These are phyloP conservation scores for Starmera caribaea DNA, from an alignment of 805 yeast genomes.

Conservation along the genomic window DNA sequence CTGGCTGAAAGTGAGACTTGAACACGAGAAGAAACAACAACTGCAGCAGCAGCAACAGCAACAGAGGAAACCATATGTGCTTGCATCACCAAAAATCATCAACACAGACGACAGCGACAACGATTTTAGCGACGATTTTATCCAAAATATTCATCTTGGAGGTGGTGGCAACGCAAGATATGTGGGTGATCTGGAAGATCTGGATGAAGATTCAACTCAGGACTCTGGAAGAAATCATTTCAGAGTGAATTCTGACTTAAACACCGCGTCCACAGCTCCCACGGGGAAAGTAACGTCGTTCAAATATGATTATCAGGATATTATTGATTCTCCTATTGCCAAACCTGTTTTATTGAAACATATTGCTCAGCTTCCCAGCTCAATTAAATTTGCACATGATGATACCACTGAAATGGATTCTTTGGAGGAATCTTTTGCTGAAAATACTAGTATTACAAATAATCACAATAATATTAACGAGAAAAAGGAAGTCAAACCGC, in stretches of 20 bases:
- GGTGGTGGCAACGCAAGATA: background rate
- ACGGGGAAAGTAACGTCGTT: slow-evolving; percentile 14
- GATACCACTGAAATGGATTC: background rate
- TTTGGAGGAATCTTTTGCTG: background rate
- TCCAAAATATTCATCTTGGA: background rate
- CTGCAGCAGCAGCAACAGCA: background rate
- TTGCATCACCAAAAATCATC: slow-evolving; percentile 3
- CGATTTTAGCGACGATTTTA: background rate
- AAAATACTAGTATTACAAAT: background rate
- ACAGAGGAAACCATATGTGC: background rate
- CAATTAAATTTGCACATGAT: background rate
- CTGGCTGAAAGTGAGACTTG: slow-evolving; percentile 12
- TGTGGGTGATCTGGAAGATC: background rate
- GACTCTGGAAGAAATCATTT: background rate
- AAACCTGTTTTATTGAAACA: slow-evolving; percentile 15
- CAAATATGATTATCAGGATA: slow-evolving; percentile 2
- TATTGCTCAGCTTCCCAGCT: background rate
- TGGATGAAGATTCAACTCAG: background rate
- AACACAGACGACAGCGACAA: slow-evolving; percentile 2
- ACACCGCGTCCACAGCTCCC: slow-evolving; percentile 6
- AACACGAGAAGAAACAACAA: background rate
- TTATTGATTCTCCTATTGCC: slow-evolving; percentile 16
- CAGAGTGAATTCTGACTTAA: no score
- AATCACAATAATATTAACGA: background rate
- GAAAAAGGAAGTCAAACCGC: slow-evolving; percentile 1